Conservation (phyloP, 345 rosid species). For the Hibiscus trionum region DNA sequence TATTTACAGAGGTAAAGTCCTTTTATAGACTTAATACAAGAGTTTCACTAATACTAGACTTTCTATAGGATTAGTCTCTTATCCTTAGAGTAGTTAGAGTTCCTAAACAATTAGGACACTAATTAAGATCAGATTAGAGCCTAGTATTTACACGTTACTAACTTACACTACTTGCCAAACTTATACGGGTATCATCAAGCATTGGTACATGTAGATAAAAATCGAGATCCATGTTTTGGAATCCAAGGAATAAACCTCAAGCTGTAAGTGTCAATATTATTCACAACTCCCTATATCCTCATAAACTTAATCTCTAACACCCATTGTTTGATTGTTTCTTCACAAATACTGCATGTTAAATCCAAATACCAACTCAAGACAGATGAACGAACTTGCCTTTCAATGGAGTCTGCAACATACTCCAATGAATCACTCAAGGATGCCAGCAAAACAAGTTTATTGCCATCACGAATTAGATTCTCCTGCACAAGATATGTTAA, state of each 20-base stretch:
- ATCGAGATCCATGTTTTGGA: background rate
- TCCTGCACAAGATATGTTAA: constrained; percentile 47
- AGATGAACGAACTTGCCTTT: constrained; percentile 52
- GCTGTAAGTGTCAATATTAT: background rate
- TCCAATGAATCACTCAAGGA: constrained; percentile 96
- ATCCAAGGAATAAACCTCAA: background rate
- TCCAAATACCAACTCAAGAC: background rate
- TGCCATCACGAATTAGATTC: constrained; percentile 86
- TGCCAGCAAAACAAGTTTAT: constrained; percentile 86
- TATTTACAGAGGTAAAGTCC: too few relatives aligned
- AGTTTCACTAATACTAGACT: too few relatives aligned
- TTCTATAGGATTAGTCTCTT: too few relatives aligned
- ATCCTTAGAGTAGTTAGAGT: too few relatives aligned
- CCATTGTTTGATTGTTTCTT: background rate
- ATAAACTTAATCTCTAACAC: constrained; percentile 1
- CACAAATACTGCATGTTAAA: background rate
- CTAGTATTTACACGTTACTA: too few relatives aligned
- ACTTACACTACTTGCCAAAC: background rate
- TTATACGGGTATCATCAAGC: background rate
- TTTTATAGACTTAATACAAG: too few relatives aligned
- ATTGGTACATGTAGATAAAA: background rate
- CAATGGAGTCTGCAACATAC: constrained; percentile 92
- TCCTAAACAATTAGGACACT: too few relatives aligned
- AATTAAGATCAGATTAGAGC: too few relatives aligned
- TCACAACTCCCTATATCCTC: background rate